These are phyloP conservation scores for Gypsophila paniculata DNA, from an alignment of 179 eudicot species.

Conservation along the genomic window DNA sequence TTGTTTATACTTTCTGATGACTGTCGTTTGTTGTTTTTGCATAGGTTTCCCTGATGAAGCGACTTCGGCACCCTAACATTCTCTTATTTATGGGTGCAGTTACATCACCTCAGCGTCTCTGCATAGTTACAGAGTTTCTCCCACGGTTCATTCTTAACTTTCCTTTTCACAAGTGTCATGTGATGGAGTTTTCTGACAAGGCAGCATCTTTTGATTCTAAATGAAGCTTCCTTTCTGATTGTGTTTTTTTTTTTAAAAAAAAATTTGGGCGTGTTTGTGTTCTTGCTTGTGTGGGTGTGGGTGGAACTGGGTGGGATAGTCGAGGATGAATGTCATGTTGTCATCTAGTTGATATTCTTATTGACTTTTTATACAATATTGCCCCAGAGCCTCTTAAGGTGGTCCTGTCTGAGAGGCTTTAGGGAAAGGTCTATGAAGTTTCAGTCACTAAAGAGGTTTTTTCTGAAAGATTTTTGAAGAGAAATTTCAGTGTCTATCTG, in stretches of 20 bases:
- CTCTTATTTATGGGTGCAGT: slow-evolving; percentile 99
- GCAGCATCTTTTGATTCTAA: slow-evolving; percentile 5
- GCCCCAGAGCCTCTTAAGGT: neutral
- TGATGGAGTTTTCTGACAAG: slow-evolving; percentile 8
- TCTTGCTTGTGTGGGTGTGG: neutral
- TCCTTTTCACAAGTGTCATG: slow-evolving; percentile 19
- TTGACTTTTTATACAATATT: slow-evolving; percentile 2
- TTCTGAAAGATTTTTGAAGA: neutral
- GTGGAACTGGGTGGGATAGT: neutral
- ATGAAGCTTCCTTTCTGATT: neutral
- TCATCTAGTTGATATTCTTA: neutral
- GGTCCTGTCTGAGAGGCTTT: neutral
- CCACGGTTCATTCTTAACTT: slow-evolving; percentile 67
- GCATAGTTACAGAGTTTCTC: slow-evolving; percentile 96
- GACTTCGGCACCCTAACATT: slow-evolving; percentile 97
- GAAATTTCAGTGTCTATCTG: neutral
- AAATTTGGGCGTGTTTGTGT: neutral
- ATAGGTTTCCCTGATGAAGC: slow-evolving; percentile 98
- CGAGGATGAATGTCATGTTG: neutral
- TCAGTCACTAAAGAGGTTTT: neutral
- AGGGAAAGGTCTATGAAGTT: too few relatives aligned
- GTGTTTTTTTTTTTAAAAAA: neutral
- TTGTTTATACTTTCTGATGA: neutral
- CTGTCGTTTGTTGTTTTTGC: slow-evolving; percentile 20
- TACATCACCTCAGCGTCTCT: slow-evolving; percentile 89